These are phyloP conservation scores for Chlamydomonas incerta DNA, from an alignment of 139 green algal genomes.

Conservation along the genomic window DNA sequence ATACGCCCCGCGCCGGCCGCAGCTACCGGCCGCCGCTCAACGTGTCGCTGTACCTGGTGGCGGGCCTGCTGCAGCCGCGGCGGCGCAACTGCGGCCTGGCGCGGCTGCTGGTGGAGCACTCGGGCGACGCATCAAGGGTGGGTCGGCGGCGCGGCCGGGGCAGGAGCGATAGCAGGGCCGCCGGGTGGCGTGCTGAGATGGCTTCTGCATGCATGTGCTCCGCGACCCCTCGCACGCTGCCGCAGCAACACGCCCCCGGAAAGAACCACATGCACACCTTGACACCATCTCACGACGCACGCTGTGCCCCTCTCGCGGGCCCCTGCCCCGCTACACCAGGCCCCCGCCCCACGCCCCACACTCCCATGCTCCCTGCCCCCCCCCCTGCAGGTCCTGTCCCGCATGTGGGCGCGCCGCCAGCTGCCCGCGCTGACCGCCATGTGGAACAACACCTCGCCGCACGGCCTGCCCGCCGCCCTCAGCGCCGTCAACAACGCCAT, in stretches of 20 bases:
- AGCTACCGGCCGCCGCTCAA: constrained; percentile 34
- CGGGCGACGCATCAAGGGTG: not conserved
- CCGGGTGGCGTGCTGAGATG: too few species aligned
- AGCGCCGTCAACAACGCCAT: not conserved
- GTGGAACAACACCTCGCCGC: constrained; percentile 23
- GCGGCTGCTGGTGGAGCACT: constrained; percentile 15
- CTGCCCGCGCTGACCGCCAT: constrained; percentile 5
- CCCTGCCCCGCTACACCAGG: too few species aligned
- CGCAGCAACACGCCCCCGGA: too few species aligned
- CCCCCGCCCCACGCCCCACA: not conserved
- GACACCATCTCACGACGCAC: too few species aligned
- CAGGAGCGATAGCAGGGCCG: too few species aligned
- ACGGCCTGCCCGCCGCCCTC: constrained; percentile 1
- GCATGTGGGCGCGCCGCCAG: not conserved
- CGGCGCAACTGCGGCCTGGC: constrained; percentile 5
- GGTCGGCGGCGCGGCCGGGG: too few species aligned
- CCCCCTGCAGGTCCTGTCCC: not conserved
- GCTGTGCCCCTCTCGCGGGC: too few species aligned
- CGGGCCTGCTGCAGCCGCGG: not conserved
- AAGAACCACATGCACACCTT: too few species aligned
- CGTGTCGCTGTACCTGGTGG: constrained; percentile 8
- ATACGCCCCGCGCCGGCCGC: not conserved
- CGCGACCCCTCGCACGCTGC: too few species aligned
- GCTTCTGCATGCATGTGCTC: too few species aligned
- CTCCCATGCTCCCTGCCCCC: not conserved